Evolutionary conservation across 345 rosid genomes (phyloP), one percentile per base, ranked within the genome.

Genomic region (Lepidium africanum): DNA sequence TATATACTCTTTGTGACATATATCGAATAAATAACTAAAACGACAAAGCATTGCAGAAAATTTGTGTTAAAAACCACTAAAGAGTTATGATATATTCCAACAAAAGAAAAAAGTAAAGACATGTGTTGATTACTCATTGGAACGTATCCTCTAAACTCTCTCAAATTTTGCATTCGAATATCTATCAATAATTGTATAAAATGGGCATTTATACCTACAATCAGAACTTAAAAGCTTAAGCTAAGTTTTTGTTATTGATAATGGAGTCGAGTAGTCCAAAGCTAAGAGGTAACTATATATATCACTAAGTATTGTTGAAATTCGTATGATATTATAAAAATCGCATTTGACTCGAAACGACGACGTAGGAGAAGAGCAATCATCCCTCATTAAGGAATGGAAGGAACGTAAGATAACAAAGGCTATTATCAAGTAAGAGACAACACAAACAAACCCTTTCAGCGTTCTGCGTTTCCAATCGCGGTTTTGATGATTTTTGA

Each of bases 401-500:
- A 96, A 90, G 76, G 97, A 88, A 2, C 84, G 77, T 2, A 87
- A 85, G 80, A 90, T 85, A 63, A 17, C 84, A 32, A 90, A 86
- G 77, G 89, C 80, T 43, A 82, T 78, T 43, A 84, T 84, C 77
- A 89, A 85, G 99, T 90, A 72, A 83, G 81, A 12, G 13, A 60
- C 50, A 37, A 30, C 25, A 25, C 27, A 2, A 25, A 25, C 27
- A 2, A 25, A 21, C 4, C 4, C 3, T 25, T 14, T 38, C 32
- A 10, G 13, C 0, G 0, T 54, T 51, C 16, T 7, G 27, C 16
- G 8, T 30, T 59, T 69, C 33, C 59, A 14, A 37, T 23, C 10
- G 23, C 17, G 13, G 27, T 8, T 10, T 42, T 4, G 6, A 41
- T 2, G 2, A 14, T n/a, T 33, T 11, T 33, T n/a, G 30, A n/a